Conservation (phyloP, 2,329 filamentous ascomycete genomes). For the Chaetomium strumarium region DNA sequence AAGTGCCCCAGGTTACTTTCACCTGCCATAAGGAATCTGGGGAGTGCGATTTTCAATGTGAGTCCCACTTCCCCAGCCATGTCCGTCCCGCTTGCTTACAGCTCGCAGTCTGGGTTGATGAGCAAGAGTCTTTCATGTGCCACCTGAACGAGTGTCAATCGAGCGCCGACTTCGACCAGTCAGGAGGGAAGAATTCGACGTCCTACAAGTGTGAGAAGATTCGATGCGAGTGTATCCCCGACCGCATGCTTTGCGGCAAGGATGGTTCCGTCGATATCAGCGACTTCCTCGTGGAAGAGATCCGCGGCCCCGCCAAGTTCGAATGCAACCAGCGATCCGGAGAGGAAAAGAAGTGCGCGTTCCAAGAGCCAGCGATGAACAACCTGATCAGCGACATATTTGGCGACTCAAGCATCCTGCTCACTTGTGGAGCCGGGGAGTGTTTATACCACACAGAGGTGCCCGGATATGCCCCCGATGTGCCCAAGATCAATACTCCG, state of each 20-base stretch:
- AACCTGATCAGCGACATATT: slow-evolving; percentile 82
- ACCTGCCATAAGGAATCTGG: slow-evolving; percentile 70
- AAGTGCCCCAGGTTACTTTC: slow-evolving; percentile 91
- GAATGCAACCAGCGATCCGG: slow-evolving; percentile 63
- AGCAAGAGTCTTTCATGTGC: slow-evolving; percentile 94
- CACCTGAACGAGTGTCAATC: slow-evolving; percentile 76
- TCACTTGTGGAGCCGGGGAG: slow-evolving; percentile 80
- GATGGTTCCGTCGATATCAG: slow-evolving; percentile 85
- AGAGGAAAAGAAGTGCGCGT: slow-evolving; percentile 62
- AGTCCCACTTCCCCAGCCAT: slow-evolving; percentile 27
- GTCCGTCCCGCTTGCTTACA: slow-evolving; percentile 1
- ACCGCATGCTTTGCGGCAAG: slow-evolving; percentile 90
- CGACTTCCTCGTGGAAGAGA: slow-evolving; percentile 76
- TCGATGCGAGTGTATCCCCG: slow-evolving; percentile 79
- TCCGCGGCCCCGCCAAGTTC: slow-evolving; percentile 84
- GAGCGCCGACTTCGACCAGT: slow-evolving; percentile 61
- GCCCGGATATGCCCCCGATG: slow-evolving; percentile 79
- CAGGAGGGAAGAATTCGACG: slow-evolving; percentile 69
- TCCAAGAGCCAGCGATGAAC: slow-evolving; percentile 90
- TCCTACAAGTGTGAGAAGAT: slow-evolving; percentile 80
- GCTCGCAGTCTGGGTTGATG: slow-evolving; percentile 79
- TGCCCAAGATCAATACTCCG: slow-evolving; percentile 95
- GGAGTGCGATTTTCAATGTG: slow-evolving; percentile 93
- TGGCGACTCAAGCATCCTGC: slow-evolving; percentile 80
- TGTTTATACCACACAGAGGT: slow-evolving; percentile 91